These are phyloP conservation scores for Lasiodiplodia gonubiensis DNA, from an alignment of 2,329 filamentous ascomycete species.

Conservation along the genomic window DNA sequence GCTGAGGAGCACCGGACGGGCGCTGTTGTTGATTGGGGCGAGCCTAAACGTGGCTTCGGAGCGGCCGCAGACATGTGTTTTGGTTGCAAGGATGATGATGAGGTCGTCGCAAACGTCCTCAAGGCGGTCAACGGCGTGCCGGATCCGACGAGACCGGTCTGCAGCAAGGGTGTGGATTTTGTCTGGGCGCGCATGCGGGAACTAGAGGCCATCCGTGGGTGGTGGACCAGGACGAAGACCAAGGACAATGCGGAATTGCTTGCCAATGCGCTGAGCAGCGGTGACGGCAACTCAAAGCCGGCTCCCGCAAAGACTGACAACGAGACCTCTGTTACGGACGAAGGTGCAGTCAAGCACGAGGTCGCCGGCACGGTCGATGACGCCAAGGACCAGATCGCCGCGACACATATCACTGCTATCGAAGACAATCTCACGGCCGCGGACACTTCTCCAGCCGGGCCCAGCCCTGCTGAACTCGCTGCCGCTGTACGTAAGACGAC, in stretches of 20 bases:
- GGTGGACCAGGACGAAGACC: slow-evolving; percentile 60
- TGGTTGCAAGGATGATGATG: slow-evolving; percentile 62
- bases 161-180: slow-evolving; percentile 62
- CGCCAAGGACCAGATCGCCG: not conserved
- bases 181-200: slow-evolving; percentile 68
- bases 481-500: slow-evolving; percentile 58
- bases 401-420: not conserved
- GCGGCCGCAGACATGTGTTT: slow-evolving; percentile 61
- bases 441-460: slow-evolving; percentile 1
- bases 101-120: slow-evolving; percentile 61
- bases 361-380: not conserved
- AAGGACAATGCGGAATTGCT: slow-evolving; percentile 42
- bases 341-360: not conserved
- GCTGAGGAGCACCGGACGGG: slow-evolving; percentile 65
- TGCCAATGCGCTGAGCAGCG: slow-evolving; percentile 21
- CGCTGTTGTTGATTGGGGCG: slow-evolving; percentile 88
- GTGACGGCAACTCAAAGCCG: not conserved
- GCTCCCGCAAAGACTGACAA: not conserved
- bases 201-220: slow-evolving; percentile 64
- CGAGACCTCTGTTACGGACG: not conserved
- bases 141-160: slow-evolving; percentile 43
- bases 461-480: slow-evolving; percentile 44
- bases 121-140: slow-evolving; percentile 23
- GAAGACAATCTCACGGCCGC: not conserved
- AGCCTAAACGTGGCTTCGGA: slow-evolving; percentile 68